Evolutionary conservation across 805 yeast genomes (phyloP).

Genomic region (Yamadazyma ubonensis): DNA sequence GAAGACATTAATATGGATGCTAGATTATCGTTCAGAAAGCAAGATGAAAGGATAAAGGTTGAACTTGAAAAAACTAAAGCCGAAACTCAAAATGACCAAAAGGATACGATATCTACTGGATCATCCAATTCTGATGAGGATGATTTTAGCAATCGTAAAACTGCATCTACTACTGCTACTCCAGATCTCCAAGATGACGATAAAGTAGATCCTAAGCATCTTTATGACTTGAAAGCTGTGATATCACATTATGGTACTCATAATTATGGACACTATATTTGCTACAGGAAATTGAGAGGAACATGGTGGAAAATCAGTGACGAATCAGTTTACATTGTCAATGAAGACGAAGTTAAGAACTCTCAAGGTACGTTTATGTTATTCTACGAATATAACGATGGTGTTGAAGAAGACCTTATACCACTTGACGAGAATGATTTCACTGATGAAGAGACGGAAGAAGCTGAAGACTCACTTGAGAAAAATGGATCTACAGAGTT

Average conservation of each 20-base stretch:
- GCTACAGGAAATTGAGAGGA: conserved; percentile 77
- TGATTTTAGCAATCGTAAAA: conserved; percentile 3
- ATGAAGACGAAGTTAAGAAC: conserved; percentile 74
- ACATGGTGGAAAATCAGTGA: conserved; percentile 97
- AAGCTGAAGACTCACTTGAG: conserved; percentile 14
- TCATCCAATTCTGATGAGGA: conserved; percentile 8
- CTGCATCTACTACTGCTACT: conserved; percentile 12
- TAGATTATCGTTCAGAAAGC: conserved; percentile 66
- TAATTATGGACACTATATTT: conserved; percentile 95
- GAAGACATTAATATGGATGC: conserved; percentile 78
- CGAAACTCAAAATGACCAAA: too few species aligned
- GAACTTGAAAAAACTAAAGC: too few species aligned
- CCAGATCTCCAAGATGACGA: conserved; percentile 10
- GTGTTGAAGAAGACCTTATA: conserved; percentile 21
- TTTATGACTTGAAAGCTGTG: conserved; percentile 77
- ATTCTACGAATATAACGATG: conserved; percentile 65
- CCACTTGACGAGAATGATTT: conserved; percentile 16
- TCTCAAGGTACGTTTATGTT: conserved; percentile 92
- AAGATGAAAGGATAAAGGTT: conserved; percentile 43
- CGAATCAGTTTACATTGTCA: conserved; percentile 77
- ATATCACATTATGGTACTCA: conserved; percentile 95
- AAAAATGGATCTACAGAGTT: too few species aligned
- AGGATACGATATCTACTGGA: background rate
- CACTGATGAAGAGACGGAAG: conserved; percentile 17
- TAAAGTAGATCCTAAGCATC: conserved; percentile 39